A percentile compares a stretch with the other conserved stretches of the same genome.
phyloP scores from a whole-genome alignment of 2,329 filamentous ascomycete genomes.

The Colletotrichum coccodes region DNA sequence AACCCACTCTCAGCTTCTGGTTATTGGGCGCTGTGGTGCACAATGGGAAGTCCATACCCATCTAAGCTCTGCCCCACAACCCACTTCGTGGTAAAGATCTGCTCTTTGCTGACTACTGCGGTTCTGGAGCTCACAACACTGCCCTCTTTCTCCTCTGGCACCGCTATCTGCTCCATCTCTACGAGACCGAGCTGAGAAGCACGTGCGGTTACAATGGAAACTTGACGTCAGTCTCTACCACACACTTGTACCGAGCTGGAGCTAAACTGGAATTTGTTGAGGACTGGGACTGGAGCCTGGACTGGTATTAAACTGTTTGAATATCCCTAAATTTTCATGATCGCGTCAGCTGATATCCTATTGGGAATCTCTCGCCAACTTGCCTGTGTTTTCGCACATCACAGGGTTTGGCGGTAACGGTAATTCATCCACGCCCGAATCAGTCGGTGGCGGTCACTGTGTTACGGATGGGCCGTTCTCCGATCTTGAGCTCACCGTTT shows the following conservation, averaged over 20 bases:
- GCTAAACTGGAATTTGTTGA: background rate
- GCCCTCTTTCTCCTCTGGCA: constrained; percentile 27
- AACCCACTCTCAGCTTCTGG: background rate
- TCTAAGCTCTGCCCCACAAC: background rate
- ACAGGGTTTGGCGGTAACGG: background rate
- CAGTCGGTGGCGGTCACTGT: background rate
- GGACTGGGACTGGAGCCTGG: background rate
- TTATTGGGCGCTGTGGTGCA: background rate
- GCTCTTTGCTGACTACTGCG: background rate
- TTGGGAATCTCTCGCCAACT: background rate
- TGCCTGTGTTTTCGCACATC: background rate
- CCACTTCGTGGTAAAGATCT: background rate
- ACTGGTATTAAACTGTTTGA: background rate
- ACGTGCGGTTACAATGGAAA: constrained; percentile 9
- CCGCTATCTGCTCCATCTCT: background rate
- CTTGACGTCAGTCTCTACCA: background rate
- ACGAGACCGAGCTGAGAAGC: background rate
- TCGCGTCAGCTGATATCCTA: background rate
- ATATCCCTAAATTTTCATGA: background rate
- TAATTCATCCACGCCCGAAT: background rate
- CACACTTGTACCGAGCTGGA: background rate
- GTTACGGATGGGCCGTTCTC: background rate
- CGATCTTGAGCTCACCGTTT: background rate
- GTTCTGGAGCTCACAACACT: background rate
- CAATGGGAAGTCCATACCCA: background rate